phyloP scores from a whole-genome alignment of 768 basidiomycete genomes.

The Tricholoma saponaceum region DNA sequence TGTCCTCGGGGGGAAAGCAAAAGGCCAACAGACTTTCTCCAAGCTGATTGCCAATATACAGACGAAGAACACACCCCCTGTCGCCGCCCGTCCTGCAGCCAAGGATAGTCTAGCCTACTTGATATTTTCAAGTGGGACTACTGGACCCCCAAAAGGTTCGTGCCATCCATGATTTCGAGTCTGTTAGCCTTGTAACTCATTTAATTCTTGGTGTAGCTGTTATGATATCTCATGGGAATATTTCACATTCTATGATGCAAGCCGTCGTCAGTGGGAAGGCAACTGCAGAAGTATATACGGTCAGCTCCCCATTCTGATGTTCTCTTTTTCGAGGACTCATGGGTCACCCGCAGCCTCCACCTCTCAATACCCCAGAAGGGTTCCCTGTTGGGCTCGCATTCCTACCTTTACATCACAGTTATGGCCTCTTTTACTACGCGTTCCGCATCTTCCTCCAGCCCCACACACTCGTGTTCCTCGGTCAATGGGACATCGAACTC shows the following conservation, averaged over 20 bases:
- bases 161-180: background rate
- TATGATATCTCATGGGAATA: constrained; percentile 71
- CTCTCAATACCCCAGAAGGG: constrained; percentile 37
- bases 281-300: constrained; percentile 30
- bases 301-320: constrained; percentile 20
- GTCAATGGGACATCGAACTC: constrained; percentile 53
- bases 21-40: constrained; percentile 38
- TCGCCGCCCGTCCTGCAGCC: constrained; percentile 8
- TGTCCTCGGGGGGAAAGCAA: constrained; percentile 37
- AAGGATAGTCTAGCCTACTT: constrained; percentile 19
- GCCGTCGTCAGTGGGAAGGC: constrained; percentile 24
- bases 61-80: constrained; percentile 10
- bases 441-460: constrained; percentile 47
- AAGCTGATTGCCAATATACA: constrained; percentile 34
- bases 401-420: constrained; percentile 67
- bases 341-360: constrained; percentile 28
- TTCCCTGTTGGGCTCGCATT: constrained; percentile 50
- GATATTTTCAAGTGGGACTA: constrained; percentile 21
- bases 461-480: constrained; percentile 48
- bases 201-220: constrained; percentile 40
- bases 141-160: constrained; percentile 20
- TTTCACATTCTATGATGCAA: constrained; percentile 44
- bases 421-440: constrained; percentile 50
- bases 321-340: background rate
- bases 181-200: background rate